Evolutionary conservation across 2,329 filamentous ascomycete genomes (phyloP), one percentile per base, ranked within the genome.

Genomic region (Canariomyces notabilis): DNA sequence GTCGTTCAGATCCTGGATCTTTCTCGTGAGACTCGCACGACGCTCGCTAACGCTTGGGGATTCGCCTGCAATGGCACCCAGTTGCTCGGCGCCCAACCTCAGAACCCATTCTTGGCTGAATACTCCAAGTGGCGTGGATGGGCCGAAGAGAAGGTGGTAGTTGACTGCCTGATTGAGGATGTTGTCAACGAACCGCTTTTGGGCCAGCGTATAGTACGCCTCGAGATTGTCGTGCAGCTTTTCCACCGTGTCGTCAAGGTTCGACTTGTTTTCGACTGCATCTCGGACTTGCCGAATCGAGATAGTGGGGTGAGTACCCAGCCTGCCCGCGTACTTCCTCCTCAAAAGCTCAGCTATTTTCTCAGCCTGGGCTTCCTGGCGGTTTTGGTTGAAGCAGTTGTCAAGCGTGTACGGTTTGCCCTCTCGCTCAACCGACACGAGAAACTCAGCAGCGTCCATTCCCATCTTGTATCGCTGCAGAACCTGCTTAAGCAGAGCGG

Each of bases 141-240:
- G 46, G 0, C 63, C 62, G 16, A 42, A 41, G 1, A 67, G 41
- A 1, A 66, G 57, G 4, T 40, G 34, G 36, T 61, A 51, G 32
- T 57, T 55, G 5, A 67, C 59, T 0, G 56, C 62, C 21, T 63
- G 62, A 2, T 54, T 58, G 44, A 61, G 64, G 18, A 69, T 43
- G 37, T 64, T 65, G 50, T 68, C 65, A 16, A 66, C 56, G 40
- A 67, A 66, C 1, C 60, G 58, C 6, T 62, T 55, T 5, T 54
- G 53, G 0, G 65, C 61, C 0, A 66, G 43, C 6, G 56, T 53
- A 39, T 68, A 67, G 55, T 67, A 68, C 0, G 64, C 56, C 4
- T 52, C 20, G 5, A 67, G 57, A 21, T 57, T 57, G 32, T 65
- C 62, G 29, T 64, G 60, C 6, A 67, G 59, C 1, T 61, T 57